A percentile compares a stretch with the other conserved stretches of the same genome.
Evolutionary conservation across 2,329 filamentous ascomycete species (phyloP).

Genomic region (Aspergillus ruber): DNA sequence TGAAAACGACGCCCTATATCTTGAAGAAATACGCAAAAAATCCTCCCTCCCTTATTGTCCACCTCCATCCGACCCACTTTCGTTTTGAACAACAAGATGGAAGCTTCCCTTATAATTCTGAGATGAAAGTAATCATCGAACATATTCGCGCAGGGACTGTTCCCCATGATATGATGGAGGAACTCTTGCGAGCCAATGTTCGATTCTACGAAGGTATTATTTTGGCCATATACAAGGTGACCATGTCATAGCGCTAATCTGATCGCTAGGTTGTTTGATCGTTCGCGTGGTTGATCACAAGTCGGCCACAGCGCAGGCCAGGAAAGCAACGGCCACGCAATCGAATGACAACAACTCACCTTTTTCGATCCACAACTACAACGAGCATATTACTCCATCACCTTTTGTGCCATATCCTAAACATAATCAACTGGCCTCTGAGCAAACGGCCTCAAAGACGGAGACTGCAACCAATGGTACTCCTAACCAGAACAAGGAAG

Average conservation of each 20-base stretch:
- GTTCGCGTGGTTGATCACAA: constrained; percentile 90
- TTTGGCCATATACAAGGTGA: neutral
- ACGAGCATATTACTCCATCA: constrained; percentile 82
- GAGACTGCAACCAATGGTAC: constrained; percentile 11
- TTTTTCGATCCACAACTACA: constrained; percentile 90
- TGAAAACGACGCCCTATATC: constrained; percentile 69
- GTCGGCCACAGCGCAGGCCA: constrained; percentile 55
- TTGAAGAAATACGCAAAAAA: constrained; percentile 69
- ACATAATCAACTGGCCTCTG: constrained; percentile 29
- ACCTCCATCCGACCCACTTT: constrained; percentile 80
- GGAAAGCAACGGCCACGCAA: constrained; percentile 48
- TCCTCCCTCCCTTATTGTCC: constrained; percentile 76
- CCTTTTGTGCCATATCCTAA: constrained; percentile 69
- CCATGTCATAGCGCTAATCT: neutral
- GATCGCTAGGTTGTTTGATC: constrained; percentile 64
- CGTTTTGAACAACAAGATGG: constrained; percentile 91
- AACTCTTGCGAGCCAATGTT: constrained; percentile 65
- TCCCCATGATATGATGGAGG: constrained; percentile 80
- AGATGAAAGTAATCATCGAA: constrained; percentile 75
- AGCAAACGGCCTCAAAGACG: constrained; percentile 20
- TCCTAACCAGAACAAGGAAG: neutral
- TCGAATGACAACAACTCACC: constrained; percentile 58
- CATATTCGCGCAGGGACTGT: constrained; percentile 71
- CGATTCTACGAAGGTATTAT: constrained; percentile 74
- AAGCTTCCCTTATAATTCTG: constrained; percentile 84